These are phyloP conservation scores for Parachlorella kessleri DNA, from an alignment of 139 green algal genomes.

Conservation along the genomic window DNA sequence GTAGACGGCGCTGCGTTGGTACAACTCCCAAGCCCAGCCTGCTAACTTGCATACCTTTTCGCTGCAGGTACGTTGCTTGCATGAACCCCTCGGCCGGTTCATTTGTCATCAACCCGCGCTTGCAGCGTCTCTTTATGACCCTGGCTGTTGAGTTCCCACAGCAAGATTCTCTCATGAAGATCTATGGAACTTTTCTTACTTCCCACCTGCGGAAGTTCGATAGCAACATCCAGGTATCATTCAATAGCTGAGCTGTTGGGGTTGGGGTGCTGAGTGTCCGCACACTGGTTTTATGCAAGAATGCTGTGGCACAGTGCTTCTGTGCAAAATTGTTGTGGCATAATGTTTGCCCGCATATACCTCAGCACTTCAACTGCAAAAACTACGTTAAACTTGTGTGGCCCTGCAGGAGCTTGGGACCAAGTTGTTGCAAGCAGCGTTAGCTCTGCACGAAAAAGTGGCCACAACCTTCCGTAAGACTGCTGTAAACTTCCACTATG, in stretches of 20 bases:
- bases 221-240: too few relatives aligned
- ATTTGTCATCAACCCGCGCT: constrained; percentile 88
- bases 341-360: too few relatives aligned
- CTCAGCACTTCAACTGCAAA: too few relatives aligned
- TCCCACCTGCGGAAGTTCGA: constrained; percentile 78
- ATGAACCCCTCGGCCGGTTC: constrained; percentile 93
- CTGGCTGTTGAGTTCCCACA: constrained; percentile 88
- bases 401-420: constrained; percentile 73
- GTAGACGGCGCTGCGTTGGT: constrained; percentile 2
- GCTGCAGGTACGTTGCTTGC: constrained; percentile 68
- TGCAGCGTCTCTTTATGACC: constrained; percentile 94
- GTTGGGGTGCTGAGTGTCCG: too few relatives aligned
- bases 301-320: too few relatives aligned
- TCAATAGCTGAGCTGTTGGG: too few relatives aligned
- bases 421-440: constrained; percentile 83
- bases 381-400: too few relatives aligned
- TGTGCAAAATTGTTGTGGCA: too few relatives aligned
- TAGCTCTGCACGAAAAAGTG: constrained; percentile 87
- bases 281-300: too few relatives aligned
- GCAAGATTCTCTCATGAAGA: constrained; percentile 87
- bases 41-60: background rate
- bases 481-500: constrained; percentile 93
- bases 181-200: constrained; percentile 88
- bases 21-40: too few relatives aligned
- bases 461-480: constrained; percentile 87